Percentiles rank a stretch among this genome's conserved stretches.
Evolutionary conservation across 139 green algal species (phyloP).

Genomic region (Bryopsis sp.): DNA sequence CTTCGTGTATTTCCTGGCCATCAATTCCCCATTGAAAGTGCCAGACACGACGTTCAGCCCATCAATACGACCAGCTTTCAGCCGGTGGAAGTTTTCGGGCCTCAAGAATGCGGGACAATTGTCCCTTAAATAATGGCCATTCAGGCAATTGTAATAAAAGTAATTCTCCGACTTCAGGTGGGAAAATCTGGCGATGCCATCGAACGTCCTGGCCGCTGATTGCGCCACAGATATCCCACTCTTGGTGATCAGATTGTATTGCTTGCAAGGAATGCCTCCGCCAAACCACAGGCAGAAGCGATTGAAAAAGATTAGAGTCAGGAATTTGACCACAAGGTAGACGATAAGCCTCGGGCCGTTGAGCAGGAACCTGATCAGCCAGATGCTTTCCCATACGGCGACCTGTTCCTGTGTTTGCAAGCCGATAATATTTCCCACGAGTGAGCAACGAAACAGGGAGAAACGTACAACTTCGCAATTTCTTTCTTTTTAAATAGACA

Average conservation of each 20-base stretch:
- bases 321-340: slow-evolving; percentile 47
- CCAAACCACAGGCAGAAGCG: slow-evolving; percentile 84
- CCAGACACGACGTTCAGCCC: slow-evolving; percentile 66
- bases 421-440: background rate
- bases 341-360: slow-evolving; percentile 52
- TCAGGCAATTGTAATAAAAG: slow-evolving; percentile 97
- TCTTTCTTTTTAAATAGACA: no score
- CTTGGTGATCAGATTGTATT: slow-evolving; percentile 85
- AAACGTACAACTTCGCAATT: background rate
- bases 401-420: slow-evolving; percentile 32
- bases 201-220: slow-evolving; percentile 80
- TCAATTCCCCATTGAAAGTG: slow-evolving; percentile 83
- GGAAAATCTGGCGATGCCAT: slow-evolving; percentile 57
- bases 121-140: slow-evolving; percentile 76
- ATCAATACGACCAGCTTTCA: slow-evolving; percentile 66
- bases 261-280: slow-evolving; percentile 84
- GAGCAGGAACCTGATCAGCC: slow-evolving; percentile 48
- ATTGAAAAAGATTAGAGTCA: slow-evolving; percentile 57
- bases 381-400: slow-evolving; percentile 59
- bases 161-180: slow-evolving; percentile 80
- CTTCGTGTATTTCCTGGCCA: slow-evolving; percentile 83
- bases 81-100: slow-evolving; percentile 56
- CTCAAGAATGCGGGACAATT: slow-evolving; percentile 92
- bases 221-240: slow-evolving; percentile 75
- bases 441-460: background rate